Conservation (phyloP, 768 basidiomycete genomes). For the Rhizopogon vesiculosus region DNA sequence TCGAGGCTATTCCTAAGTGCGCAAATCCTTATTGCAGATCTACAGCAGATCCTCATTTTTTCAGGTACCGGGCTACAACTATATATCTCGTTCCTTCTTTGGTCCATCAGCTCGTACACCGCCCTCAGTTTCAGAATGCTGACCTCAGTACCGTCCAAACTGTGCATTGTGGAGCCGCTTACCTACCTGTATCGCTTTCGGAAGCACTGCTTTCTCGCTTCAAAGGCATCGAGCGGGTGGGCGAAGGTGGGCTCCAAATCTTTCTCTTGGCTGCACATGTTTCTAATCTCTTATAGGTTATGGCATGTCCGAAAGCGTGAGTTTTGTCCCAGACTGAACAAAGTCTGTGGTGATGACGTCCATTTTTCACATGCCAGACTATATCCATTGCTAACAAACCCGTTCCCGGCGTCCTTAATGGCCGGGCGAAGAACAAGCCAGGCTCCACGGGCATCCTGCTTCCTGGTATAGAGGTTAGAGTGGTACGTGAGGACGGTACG, state of each 20-base stretch:
- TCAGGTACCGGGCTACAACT: constrained; percentile 50
- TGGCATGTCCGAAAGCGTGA: constrained; percentile 65
- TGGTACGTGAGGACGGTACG: constrained; percentile 53
- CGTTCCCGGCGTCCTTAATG: constrained; percentile 38
- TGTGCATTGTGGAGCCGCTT: constrained; percentile 56
- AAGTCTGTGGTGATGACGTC: not conserved
- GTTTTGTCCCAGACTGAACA: constrained; percentile 14
- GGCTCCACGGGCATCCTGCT: constrained; percentile 55
- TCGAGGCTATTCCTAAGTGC: constrained; percentile 57
- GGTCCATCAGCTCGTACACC: constrained; percentile 59
- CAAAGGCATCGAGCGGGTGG: constrained; percentile 27
- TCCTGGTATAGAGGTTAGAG: constrained; percentile 62
- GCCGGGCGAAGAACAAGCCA: constrained; percentile 32
- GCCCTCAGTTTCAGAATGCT: constrained; percentile 37
- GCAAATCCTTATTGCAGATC: constrained; percentile 9
- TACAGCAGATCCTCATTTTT: not conserved
- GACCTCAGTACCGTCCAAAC: constrained; percentile 49
- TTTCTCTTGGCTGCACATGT: not conserved
- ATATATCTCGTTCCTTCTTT: constrained; percentile 58
- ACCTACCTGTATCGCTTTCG: constrained; percentile 55
- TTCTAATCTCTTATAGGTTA: constrained; percentile 41
- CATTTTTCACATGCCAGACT: constrained; percentile 37
- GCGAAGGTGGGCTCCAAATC: constrained; percentile 39
- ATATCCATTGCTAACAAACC: constrained; percentile 44
- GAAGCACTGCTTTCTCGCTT: constrained; percentile 35